A percentile compares a stretch with the other conserved stretches of the same genome.
Evolutionary conservation across 202 grass and related monocot species (phyloP).

Genomic region (Setaria viridis): DNA sequence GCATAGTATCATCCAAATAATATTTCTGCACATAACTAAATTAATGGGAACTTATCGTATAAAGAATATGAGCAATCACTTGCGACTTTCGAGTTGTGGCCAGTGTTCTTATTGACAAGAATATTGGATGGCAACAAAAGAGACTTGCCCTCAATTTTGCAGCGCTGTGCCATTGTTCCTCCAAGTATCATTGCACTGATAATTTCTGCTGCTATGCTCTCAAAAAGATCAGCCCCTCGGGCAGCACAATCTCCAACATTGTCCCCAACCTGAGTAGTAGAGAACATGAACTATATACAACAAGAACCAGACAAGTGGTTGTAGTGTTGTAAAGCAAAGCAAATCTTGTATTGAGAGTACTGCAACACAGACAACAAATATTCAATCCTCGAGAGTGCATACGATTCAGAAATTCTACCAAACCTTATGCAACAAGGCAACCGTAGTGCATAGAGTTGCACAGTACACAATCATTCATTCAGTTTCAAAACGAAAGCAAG

Average conservation of each 20-base stretch:
- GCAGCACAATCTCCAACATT: conserved; percentile 99
- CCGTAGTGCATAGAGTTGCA: neutral
- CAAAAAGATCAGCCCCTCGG: conserved; percentile 96
- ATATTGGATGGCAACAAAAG: conserved; percentile 21
- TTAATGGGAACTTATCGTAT: conserved; percentile 33
- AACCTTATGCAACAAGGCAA: conserved; percentile 1
- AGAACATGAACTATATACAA: conserved; percentile 37
- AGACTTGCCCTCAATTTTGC: conserved; percentile 95
- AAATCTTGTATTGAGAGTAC: conserved; percentile 27
- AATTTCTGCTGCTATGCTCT: conserved; percentile 99
- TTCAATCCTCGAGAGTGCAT: conserved; percentile 4
- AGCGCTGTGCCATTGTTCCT: conserved; percentile 93
- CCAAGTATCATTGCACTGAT: conserved; percentile 99
- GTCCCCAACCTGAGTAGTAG: conserved; percentile 84
- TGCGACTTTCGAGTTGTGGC: neutral
- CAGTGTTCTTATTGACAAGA: conserved; percentile 26
- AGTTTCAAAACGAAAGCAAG: conserved; percentile 27
- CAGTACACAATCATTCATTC: neutral
- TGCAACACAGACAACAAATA: conserved; percentile 22
- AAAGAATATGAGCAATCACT: conserved; percentile 10
- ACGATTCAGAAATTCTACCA: conserved; percentile 27
- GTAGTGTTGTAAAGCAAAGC: conserved; percentile 3
- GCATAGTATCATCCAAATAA: conserved; percentile 11
- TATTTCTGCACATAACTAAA: neutral
- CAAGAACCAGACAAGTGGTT: conserved; percentile 13